Evolutionary conservation across 345 rosid species (phyloP), one percentile per base, ranked within the genome.

Genomic region (Boechera divaricarpa): DNA sequence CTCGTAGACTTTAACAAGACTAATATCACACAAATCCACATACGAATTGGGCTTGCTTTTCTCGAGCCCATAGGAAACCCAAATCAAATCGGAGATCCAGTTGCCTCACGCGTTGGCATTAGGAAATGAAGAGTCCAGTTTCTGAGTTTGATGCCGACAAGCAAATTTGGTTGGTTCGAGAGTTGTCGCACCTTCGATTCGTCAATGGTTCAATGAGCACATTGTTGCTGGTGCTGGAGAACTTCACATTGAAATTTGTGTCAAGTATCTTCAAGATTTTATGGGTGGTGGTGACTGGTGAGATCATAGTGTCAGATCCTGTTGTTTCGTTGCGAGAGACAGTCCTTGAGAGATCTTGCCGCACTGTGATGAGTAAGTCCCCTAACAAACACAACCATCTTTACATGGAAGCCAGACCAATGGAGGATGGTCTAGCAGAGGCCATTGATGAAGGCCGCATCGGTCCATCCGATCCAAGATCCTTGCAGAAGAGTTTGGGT

Each of bases 171-270:
- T 21, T 21, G 24, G 24, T 21, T 21, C 24, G 24, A 21, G 24
- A 21, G 24, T 21, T 21, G 24, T 21, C 24, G 24, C 24, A 21
- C 24, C 24, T 21, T 21, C 24, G 24, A 21, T 21, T 21, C 24
- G 24, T 21, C 24, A 21, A 21, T 21, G 24, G 24, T 21, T 21
- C 24, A 1, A 21, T 31, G 95, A 90, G 75, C 92, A 90, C 77
- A 88, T 90, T 76, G 80, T 90, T 72, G 92, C 92, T 47, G 92
- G 92, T 79, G 95, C 92, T 3, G 95, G 95, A 66, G 92, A 90
- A 51, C 87, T 90, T 5, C 92, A 90, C 18, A 81, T 88, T 7
- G 92, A 90, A 74, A 88, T 90, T 44, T 90, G 92, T 68, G 57
- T 90, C 77, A 90, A 90, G 84, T 92, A 90, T 79, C 66, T 90